phyloP scores from a whole-genome alignment of 1,139 yeast genomes.

The Eremothecium cymbalariae region DNA sequence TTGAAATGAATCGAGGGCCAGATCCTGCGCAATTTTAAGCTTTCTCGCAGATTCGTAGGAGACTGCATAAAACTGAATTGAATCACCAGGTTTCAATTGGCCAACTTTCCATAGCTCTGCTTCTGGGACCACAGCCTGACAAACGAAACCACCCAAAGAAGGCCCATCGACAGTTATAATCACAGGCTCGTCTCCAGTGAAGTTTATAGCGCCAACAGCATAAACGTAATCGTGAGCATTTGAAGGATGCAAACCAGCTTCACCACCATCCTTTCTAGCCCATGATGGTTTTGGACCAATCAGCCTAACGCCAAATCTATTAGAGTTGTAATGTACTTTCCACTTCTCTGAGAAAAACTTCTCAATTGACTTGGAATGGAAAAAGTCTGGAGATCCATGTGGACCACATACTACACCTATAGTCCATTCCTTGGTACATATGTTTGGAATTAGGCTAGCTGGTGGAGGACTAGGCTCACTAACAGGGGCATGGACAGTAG shows the following conservation, averaged over 20 bases:
- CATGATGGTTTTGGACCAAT: conserved; percentile 94
- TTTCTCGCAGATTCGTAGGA: conserved; percentile 57
- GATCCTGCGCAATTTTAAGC: conserved; percentile 55
- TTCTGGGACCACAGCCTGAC: conserved; percentile 91
- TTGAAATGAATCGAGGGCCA: conserved; percentile 37
- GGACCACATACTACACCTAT: conserved; percentile 96
- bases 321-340: conserved; percentile 96
- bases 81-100: conserved; percentile 91
- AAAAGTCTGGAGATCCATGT: conserved; percentile 94
- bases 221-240: conserved; percentile 97
- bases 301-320: conserved; percentile 89
- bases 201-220: conserved; percentile 91
- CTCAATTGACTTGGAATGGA: conserved; percentile 62
- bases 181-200: conserved; percentile 98
- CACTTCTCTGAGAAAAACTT: conserved; percentile 71
- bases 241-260: conserved; percentile 95
- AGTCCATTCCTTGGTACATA: conserved; percentile 56
- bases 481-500: conserved; percentile 64
- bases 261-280: conserved; percentile 98
- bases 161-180: conserved; percentile 96
- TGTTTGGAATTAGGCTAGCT: conserved; percentile 48
- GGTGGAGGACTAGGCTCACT: conserved; percentile 56
- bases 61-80: conserved; percentile 71
- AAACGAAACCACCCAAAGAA: conserved; percentile 92
- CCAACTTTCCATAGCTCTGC: conserved; percentile 99